These are phyloP conservation scores for Raddia guianensis DNA, from an alignment of 176 grass and related monocot genomes.

Conservation along the genomic window DNA sequence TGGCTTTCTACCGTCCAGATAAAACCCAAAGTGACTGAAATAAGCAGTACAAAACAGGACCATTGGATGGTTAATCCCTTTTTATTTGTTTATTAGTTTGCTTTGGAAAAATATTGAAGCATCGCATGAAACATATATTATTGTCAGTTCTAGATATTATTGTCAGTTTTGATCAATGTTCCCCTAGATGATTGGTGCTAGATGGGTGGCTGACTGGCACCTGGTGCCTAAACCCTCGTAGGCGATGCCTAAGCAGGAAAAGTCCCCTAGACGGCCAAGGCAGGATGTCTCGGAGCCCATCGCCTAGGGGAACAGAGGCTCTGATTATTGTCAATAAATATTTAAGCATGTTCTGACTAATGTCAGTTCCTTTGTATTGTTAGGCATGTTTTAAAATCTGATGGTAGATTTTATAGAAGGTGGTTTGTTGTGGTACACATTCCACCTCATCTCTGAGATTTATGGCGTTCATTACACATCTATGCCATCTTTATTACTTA, in stretches of 20 bases:
- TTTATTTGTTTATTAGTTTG: background rate
- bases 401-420: background rate
- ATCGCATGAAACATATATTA: background rate
- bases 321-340: background rate
- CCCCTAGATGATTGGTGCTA: too few species aligned
- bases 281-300: too few species aligned
- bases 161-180: too few species aligned
- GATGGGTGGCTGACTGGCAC: too few species aligned
- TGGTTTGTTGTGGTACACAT: background rate
- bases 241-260: too few species aligned
- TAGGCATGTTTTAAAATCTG: background rate
- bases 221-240: too few species aligned
- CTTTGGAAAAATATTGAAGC: background rate
- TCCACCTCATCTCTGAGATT: background rate
- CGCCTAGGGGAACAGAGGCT: too few species aligned
- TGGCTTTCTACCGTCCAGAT: too few species aligned
- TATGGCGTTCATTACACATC: background rate
- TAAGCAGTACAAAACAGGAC: too few species aligned
- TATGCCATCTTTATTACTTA: background rate
- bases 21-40: too few species aligned
- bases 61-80: conserved; percentile 1
- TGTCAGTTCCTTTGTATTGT: background rate
- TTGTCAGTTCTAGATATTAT: too few species aligned
- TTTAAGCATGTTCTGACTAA: background rate
- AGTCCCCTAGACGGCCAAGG: too few species aligned